Evolutionary conservation across 108 stramenopile species (phyloP), one percentile per base, ranked within the genome.

Genomic region (Seminavis robusta): DNA sequence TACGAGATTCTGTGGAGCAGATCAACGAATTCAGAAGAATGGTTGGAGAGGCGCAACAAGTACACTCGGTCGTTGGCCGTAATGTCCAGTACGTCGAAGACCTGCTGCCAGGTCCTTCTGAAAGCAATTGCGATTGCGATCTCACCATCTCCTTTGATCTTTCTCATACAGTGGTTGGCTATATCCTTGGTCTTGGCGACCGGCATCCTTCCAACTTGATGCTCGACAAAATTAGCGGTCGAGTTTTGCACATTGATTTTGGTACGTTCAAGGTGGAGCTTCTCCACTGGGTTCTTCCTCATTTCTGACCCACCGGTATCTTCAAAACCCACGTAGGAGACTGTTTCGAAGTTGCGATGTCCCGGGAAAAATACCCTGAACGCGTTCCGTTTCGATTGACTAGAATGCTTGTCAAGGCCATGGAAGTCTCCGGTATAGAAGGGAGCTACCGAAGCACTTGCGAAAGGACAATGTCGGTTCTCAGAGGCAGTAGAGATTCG

Each of bases 301-400:
- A 20, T 13, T 28, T 6, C n/a, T 17, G 37, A 46, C n/a, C 29
- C 24, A 25, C 17, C 24, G 26, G 1, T 27, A 51, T 46, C 23
- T 49, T 29, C n/a, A 20, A 17, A 9, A 11, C n/a, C 32, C 17
- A 45, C 27, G 47, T 65, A 57, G 81, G 84, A 29, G 92, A 94
- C 56, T 97, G 99, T 61, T 99, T 98, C 44, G 99, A 99, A 69
- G 98, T 99, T 41, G 97, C 98, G 39, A 97, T 95, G 97, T 84
- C 94, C 47, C 85, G 99, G 20, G 97, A 97, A 7, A 99, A 98
- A 60, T 98, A 86, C 47, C 99, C 99, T 5, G 99, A 99, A 67
- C 94, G 79, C 56, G 90, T 99, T 5, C 99, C 99, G 0, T 99
- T 99, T 63, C 95, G 99, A 25, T 74, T 99, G 3, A 99, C 99